Base-by-base conservation (phyloP, 768 basidiomycete species). In the Mycena olivaceomarginata region DNA sequence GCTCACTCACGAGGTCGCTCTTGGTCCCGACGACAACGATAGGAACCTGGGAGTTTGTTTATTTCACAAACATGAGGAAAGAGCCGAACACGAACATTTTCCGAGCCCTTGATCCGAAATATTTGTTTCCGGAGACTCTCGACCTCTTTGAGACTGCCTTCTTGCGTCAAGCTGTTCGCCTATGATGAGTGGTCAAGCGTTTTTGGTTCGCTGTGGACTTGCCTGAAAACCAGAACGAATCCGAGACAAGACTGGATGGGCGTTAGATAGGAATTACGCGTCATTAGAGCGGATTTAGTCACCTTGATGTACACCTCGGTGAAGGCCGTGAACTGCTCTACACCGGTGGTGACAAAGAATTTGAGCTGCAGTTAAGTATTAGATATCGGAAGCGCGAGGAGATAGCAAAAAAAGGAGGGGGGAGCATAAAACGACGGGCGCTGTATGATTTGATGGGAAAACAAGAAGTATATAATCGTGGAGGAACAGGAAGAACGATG, bases 21-120 rank as follows among this genome's bases (percentile, higher is more conserved):
- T 97, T 96, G 41, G 96, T 97, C 57, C 96, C 96, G 11, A 96
- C 96, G 18, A 97, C 90, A 13, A 97, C 94, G 77, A 97, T 95
- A 11, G 96, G 97, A 22, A 96, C 86, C 92, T 94, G 77, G 51
- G 68, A 31, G 22, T 4, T 31, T 53, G 40, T 25, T 39, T 78
- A 62, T 53, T 75, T 25, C 79, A 71, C 62, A 65, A 62, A 40
- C 39, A 68, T 25, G 18, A 12, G 22, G 18, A 62, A 59, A 60
- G 39, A 37, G 76, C 62, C 12, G 18, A 57, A 45, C 20, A 85
- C 88, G 81, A 78, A 94, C 94, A 37, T 85, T 89, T 80, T 92
- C 92, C 41, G 90, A 91, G 31, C 94, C 94, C 86, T 95, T 96
- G 77, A 96, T 92, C 62, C 94, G 91, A 72, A 93, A 91, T 73